Evolutionary conservation across 179 eudicot species (phyloP).

Genomic region (Spergularia azorica): DNA sequence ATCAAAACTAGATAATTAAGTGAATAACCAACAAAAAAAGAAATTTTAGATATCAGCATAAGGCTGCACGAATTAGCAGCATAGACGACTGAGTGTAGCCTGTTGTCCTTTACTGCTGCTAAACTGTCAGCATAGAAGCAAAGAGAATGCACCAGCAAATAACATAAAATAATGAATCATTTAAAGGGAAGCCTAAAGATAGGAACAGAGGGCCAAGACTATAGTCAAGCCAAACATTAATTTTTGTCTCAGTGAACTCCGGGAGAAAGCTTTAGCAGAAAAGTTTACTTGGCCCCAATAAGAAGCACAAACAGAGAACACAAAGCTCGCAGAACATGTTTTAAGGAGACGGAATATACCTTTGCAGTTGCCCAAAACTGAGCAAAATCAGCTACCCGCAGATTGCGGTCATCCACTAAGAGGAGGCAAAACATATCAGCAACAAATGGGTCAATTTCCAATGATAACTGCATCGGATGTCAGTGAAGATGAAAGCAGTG

Average conservation of each 20-base stretch:
- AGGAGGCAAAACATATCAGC: conserved; percentile 98
- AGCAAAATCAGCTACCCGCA: conserved; percentile 99
- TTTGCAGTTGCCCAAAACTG: conserved; percentile 99
- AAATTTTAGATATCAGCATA: neutral
- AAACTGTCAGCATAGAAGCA: conserved; percentile 9
- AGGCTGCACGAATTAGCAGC: conserved; percentile 11
- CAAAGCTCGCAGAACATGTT: conserved; percentile 44
- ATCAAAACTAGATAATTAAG: conserved; percentile 3
- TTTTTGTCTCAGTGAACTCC: neutral
- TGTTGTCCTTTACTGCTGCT: conserved; percentile 3
- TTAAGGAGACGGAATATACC: conserved; percentile 80
- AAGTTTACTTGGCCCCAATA: conserved; percentile 22
- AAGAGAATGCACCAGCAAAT: conserved; percentile 4
- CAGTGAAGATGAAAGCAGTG: conserved; percentile 86
- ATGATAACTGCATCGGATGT: conserved; percentile 93
- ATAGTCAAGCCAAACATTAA: neutral
- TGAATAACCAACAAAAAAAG: conserved; percentile 13
- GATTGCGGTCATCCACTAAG: conserved; percentile 99
- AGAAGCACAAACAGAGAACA: conserved; percentile 35
- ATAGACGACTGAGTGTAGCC: conserved; percentile 1
- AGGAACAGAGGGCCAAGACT: conserved; percentile 10
- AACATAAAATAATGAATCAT: conserved; percentile 17
- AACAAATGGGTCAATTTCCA: conserved; percentile 96
- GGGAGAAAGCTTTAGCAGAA: conserved; percentile 25
- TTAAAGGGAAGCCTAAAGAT: conserved; percentile 22